These are phyloP conservation scores for Tausonia pullulans DNA, from an alignment of 1,284 basidiomycete genomes.

Conservation along the genomic window DNA sequence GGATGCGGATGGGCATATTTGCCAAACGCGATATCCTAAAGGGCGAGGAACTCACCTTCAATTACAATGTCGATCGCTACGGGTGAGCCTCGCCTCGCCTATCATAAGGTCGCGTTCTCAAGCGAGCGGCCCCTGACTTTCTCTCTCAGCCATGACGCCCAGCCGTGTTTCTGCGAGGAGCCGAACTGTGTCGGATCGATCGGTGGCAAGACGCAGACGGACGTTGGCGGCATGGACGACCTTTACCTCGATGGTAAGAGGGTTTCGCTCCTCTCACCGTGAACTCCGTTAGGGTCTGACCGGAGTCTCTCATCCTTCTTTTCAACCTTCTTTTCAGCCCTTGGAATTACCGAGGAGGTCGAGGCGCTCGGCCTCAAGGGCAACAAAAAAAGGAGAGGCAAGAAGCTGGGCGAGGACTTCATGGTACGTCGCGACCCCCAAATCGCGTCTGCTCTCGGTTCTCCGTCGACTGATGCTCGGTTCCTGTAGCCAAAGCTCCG, in stretches of 20 bases:
- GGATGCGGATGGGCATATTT: slow-evolving; percentile 97
- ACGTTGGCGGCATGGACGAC: slow-evolving; percentile 85
- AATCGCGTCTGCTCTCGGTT: slow-evolving; percentile 1
- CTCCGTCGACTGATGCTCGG: background rate
- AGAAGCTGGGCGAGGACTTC: slow-evolving; percentile 90
- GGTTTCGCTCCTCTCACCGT: background rate
- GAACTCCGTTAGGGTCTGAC: slow-evolving; percentile 1
- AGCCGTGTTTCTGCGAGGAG: slow-evolving; percentile 92
- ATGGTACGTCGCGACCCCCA: slow-evolving; percentile 41
- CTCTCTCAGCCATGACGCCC: slow-evolving; percentile 69
- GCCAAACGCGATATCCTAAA: slow-evolving; percentile 69
- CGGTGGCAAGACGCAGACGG: slow-evolving; percentile 97
- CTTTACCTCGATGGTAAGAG: slow-evolving; percentile 78
- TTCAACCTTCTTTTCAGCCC: slow-evolving; percentile 43
- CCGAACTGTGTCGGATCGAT: slow-evolving; percentile 91
- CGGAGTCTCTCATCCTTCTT: background rate
- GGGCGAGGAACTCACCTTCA: slow-evolving; percentile 94
- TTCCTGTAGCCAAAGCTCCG: slow-evolving; percentile 45
- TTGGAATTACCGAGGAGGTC: slow-evolving; percentile 88
- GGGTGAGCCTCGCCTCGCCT: slow-evolving; percentile 48
- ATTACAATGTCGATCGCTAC: slow-evolving; percentile 99
- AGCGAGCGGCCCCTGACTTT: background rate
- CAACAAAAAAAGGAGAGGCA: slow-evolving; percentile 77
- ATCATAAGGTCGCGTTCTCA: slow-evolving; percentile 15
- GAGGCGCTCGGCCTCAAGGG: slow-evolving; percentile 68